Evolutionary conservation across 768 basidiomycete species (phyloP), one percentile per base, ranked within the genome.

Genomic region (Trametes elegans): DNA sequence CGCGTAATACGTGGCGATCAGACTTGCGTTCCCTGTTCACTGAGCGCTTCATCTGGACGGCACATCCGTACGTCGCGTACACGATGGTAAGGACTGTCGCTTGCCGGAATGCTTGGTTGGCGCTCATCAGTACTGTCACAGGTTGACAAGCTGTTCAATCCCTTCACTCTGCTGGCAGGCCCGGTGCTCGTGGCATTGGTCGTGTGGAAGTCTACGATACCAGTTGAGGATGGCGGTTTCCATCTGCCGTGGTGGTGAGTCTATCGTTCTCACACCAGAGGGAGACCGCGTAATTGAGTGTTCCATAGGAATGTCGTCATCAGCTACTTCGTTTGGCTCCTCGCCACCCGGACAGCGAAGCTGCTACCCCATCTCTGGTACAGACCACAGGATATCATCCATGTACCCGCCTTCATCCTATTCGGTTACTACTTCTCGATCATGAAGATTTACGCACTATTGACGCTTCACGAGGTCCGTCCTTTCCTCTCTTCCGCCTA

Each of bases 401-500:
- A 82, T 65, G 78, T 84, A 7, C 82, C 82, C 21, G 80, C 79
- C 7, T 84, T 82, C 74, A 79, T 96, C 65, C 67, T 86, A 5
- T 95, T 96, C 67, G 93, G 93, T 23, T 96, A 96, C 68, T 95
- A 95, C 73, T 96, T 96, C 66, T 87, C 92, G 16, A 74, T 96
- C 63, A 96, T 98, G 93, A 96, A 95, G 73, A 61, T 96, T 40
- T 96, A 96, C 70, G 93, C 93, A 28, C 75, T 94, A 39, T 85
- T 84, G 68, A 96, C 93, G 48, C 77, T 95, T 53, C 93, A 96
- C 73, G 91, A 95, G 79, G 86, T 87, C 49, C n/a, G 80, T 63
- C 23, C 26, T 21, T 29, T 27, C 19, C 26, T 21, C 28, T 27
- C 19, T 21, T 43, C 41, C 29, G 28, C n/a, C 7, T 18, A 48